Evolutionary conservation across 1,139 yeast species (phyloP).

Genomic region (Sporopachydermia cereana): DNA sequence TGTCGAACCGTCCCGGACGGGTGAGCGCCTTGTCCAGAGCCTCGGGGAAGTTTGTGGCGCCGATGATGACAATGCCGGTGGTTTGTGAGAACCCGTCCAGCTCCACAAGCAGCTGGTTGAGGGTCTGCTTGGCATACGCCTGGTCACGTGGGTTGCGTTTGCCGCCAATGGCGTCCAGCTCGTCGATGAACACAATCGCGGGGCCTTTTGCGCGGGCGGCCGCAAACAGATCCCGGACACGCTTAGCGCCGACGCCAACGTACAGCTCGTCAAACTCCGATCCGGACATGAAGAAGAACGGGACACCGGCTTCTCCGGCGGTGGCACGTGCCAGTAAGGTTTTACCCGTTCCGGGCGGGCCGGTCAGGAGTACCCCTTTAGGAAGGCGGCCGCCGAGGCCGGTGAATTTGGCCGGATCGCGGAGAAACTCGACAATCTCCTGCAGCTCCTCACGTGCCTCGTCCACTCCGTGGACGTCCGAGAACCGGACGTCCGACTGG

Average conservation of each 20-base stretch:
- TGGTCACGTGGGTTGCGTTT: slow-evolving; percentile 95
- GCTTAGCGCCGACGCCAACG: slow-evolving; percentile 98
- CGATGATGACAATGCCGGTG: slow-evolving; percentile 88
- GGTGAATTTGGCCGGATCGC: slow-evolving; percentile 92
- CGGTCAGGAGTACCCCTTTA: slow-evolving; percentile 91
- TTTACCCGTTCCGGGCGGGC: slow-evolving; percentile 99
- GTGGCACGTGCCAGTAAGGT: slow-evolving; percentile 95
- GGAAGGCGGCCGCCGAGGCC: slow-evolving; percentile 96
- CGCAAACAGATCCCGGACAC: slow-evolving; percentile 85
- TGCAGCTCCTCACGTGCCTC: slow-evolving; percentile 96
- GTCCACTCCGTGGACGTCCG: slow-evolving; percentile 95
- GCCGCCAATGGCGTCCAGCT: slow-evolving; percentile 96
- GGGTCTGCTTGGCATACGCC: slow-evolving; percentile 94
- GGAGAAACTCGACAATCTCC: slow-evolving; percentile 91
- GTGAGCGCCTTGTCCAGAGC: slow-evolving; percentile 92
- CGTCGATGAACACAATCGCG: slow-evolving; percentile 93
- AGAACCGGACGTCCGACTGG: slow-evolving; percentile 77
- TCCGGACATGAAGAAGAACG: slow-evolving; percentile 97
- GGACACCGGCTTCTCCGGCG: slow-evolving; percentile 99
- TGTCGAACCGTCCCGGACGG: slow-evolving; percentile 97
- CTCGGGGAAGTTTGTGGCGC: slow-evolving; percentile 98
- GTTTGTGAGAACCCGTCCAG: slow-evolving; percentile 93
- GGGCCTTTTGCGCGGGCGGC: slow-evolving; percentile 96
- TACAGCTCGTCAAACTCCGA: slow-evolving; percentile 96
- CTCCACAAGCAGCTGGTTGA: slow-evolving; percentile 90